Base-by-base conservation (phyloP, 805 yeast genomes). In the Scheffersomyces stipitis region DNA sequence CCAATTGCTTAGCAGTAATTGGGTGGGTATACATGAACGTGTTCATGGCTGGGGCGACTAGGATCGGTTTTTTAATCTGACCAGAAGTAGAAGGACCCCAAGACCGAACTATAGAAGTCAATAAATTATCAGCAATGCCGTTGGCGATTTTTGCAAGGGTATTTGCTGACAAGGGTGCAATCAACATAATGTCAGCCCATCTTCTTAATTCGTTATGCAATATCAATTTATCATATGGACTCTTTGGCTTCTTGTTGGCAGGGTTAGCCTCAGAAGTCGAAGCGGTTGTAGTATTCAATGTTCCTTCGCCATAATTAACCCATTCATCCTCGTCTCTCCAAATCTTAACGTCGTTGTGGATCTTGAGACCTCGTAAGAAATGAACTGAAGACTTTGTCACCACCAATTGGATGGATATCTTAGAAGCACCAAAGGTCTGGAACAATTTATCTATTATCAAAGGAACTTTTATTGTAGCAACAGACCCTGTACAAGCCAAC, bases 281-380 rank as follows among this genome's bases (percentile, higher is more conserved):
- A 18, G 54, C 49, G 0, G 51, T 40, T 13, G 39, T 28, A 15
- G 41, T 28, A 33, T 36, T 42, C 22, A 40, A 41, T 26, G 49
- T 44, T 28, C 47, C 40, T 34, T 62, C 69, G 33, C 54, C 54
- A 34, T 56, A 65, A 38, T 67, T 66, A 12, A 65, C 74, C 99
- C 99, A 91, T 63, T 91, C 98, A 58, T 93, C 99, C 40, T 77
- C 75, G 55, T 93, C 97, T 54, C 90, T 75, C 98, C 98, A 91
- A 13, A 90, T 78, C 42, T 81, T 82, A 16, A 89, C 87, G 49
- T 82, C 82, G 13, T 83, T 73, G 15, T 86, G 60, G 54, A 78
- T 62, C 50, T 79, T 61, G 34, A 83, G 60, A 41, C 95, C 91
- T 56, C 64, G 62, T 31, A 70, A 50, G 35, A 69, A 69, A 44